Evolutionary conservation across 495 filamentous ascomycete species (phyloP), one percentile per base, ranked within the genome.

Genomic region (Bacidia gigantensis): DNA sequence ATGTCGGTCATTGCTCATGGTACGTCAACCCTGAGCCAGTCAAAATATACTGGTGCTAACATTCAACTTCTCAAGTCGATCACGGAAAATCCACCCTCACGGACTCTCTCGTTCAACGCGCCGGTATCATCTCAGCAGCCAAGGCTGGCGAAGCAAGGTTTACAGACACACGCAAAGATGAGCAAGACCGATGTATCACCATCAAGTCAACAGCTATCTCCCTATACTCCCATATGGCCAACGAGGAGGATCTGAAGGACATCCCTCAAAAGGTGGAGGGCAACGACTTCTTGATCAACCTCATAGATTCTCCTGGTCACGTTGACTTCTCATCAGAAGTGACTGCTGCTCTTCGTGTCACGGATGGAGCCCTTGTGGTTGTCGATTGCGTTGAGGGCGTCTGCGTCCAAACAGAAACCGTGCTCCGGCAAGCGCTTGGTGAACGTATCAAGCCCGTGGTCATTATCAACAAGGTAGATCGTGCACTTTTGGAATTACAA

Each of bases 191-290:
- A 80, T 86, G 92, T 80, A 96, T 99, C 67, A 99, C 92, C 62
- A 99, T 99, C 82, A 99, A 99, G 83, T 99, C 92, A 50, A 99
- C 92, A 47, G 93, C 92, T 67, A 99, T 99, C 76, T 97, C 92
- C 60, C 80, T 99, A 54, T 99, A 95, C 74, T 88, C 87, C 64
- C 77, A 81, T 62, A 77, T 96, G 55, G 70, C 76, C 48, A 81
- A 84, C 58, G 75, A 78, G 47, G 92, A 95, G 58, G 92, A 97
- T 69, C 63, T 95, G 46, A 96, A 96, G 80, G 92, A 99, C 66
- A 86, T 96, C 58, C 81, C 85, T 61, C 82, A 93, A 75, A 82
- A 83, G 70, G 80, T 84, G 57, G 80, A 87, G 53, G 89, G 93
- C 71, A 75, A 78, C 69, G 87, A 96, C 69, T 99, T 99, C 82